Base-by-base conservation (phyloP, 805 yeast species). In the Kazachstania kunashirensis region DNA sequence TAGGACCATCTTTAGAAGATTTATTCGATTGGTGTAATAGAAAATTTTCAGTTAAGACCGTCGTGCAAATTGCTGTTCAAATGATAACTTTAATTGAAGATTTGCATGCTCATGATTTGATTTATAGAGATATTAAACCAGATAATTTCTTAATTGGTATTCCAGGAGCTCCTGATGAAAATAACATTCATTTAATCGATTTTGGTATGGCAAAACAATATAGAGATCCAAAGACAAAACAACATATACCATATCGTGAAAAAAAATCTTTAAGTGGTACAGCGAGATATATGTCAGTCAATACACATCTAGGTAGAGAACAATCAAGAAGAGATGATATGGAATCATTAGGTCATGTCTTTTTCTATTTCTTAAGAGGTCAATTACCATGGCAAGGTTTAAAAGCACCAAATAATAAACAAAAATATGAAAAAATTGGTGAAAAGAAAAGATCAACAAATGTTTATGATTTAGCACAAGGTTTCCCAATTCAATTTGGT, bases 141-240 rank as follows among this genome's bases (percentile, higher is more conserved):
- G 98, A 92, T 60, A 92, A 92, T 65, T 92, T 92, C 52, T 70
- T 92, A 47, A 85, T 92, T 50, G 98, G 98, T 14, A 77, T 89
- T 55, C 95, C 94, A 13, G 83, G 80, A 29, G 73, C 86, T 32
- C 76, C 84, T 12, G 84, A 84, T 50, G 94, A 88, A 41, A 86
- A 89, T 57, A 71, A 71, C 40, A 84, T 92, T 37, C 88, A 85
- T 63, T 69, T 92, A 43, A 94, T 92, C 39, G 98, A 92, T 64
- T 92, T 92, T 59, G 98, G 98, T 45, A 92, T 92, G 97, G 97
- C 97, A 20, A 92, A 92, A 63, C 94, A 84, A 56, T 92, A 88
- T 63, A 77, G 97, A 57, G 98, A 92, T 65, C 96, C 97, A 39
- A 83, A 85, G 62, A 82, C 97, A 10, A 85, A 85, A 55, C 82